These are phyloP conservation scores for Coniochaeta prunicola DNA, from an alignment of 2,329 filamentous ascomycete genomes.

Conservation along the genomic window DNA sequence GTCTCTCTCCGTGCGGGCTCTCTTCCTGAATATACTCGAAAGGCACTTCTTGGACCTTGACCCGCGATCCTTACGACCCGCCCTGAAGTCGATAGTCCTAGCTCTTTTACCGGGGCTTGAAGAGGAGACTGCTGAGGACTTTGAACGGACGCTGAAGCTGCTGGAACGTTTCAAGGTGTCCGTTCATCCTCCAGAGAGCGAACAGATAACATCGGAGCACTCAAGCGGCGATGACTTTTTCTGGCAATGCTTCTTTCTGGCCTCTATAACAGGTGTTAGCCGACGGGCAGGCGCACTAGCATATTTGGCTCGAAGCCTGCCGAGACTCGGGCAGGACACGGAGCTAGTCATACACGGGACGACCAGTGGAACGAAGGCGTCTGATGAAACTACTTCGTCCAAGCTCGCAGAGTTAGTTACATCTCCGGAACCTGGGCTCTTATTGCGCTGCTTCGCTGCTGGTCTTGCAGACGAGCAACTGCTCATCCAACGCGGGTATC, in stretches of 20 bases:
- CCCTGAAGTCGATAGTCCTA: slow-evolving; percentile 83
- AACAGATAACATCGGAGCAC: slow-evolving; percentile 43
- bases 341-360: slow-evolving; percentile 22
- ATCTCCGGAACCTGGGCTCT: slow-evolving; percentile 81
- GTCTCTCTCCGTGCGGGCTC: slow-evolving; percentile 79
- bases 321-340: slow-evolving; percentile 51
- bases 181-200: slow-evolving; percentile 47
- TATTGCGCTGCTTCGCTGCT: slow-evolving; percentile 86
- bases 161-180: slow-evolving; percentile 69
- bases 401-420: slow-evolving; percentile 62
- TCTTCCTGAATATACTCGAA: slow-evolving; percentile 80
- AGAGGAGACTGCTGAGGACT: slow-evolving; percentile 95
- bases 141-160: slow-evolving; percentile 76
- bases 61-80: slow-evolving; percentile 66
- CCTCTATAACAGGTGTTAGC: slow-evolving; percentile 82
- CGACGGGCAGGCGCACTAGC: slow-evolving; percentile 81
- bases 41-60: slow-evolving; percentile 69
- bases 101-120: slow-evolving; percentile 87
- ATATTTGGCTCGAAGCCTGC: slow-evolving; percentile 73
- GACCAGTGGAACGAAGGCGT: slow-evolving; percentile 21
- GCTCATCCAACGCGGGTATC: slow-evolving; percentile 86
- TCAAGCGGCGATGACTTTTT: slow-evolving; percentile 76
- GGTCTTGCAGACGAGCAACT: slow-evolving; percentile 83
- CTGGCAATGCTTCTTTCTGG: slow-evolving; percentile 96
- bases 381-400: slow-evolving; percentile 39